Percentiles rank a stretch among this genome's conserved stretches.
Conservation (phyloP, 129 eudicot genomes). For the Mikania micrantha region DNA sequence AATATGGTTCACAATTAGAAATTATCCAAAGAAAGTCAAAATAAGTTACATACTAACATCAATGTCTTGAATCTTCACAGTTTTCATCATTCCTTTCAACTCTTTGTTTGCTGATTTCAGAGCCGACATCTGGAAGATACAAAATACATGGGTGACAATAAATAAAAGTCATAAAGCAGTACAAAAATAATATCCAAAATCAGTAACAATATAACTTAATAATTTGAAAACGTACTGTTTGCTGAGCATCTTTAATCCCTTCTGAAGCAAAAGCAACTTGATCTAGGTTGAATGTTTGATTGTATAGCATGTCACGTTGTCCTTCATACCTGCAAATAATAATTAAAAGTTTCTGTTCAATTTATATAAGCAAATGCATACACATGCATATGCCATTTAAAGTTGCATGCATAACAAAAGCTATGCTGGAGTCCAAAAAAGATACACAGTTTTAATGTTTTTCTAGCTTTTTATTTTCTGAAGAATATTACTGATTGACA, state of each 20-base stretch:
- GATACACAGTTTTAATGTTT: not conserved
- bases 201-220: conserved; percentile 8
- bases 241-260: conserved; percentile 97
- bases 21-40: not conserved
- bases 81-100: conserved; percentile 98
- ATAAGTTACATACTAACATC: conserved; percentile 52
- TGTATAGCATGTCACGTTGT: conserved; percentile 97
- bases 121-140: conserved; percentile 77
- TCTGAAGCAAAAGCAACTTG: conserved; percentile 98
- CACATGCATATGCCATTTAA: not conserved
- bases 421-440: not conserved
- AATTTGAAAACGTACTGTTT: conserved; percentile 58
- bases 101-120: conserved; percentile 94
- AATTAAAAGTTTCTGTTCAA: not conserved
- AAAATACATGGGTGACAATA: not conserved
- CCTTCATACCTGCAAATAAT: conserved; percentile 79
- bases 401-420: not conserved
- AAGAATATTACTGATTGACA: conserved; percentile 1
- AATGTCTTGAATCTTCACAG: conserved; percentile 89
- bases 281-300: conserved; percentile 90
- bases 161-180: not conserved
- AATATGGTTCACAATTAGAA: not conserved
- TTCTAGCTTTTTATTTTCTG: not conserved
- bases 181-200: not conserved
- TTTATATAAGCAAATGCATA: not conserved